Evolutionary conservation across 2,329 filamentous ascomycete species (phyloP).

Genomic region (Colletotrichum sidae): DNA sequence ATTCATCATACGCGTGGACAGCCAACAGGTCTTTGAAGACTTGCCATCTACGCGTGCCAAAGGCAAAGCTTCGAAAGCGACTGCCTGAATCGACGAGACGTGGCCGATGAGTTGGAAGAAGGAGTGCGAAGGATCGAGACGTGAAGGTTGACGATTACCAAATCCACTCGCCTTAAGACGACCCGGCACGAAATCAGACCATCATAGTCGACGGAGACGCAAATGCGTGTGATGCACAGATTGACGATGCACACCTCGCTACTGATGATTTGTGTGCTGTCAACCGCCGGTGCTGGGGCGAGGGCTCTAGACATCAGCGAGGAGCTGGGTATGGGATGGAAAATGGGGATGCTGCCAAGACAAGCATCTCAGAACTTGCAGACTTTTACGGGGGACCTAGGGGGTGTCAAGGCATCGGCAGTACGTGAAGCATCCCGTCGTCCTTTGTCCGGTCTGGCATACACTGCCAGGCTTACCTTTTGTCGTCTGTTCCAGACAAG

Average conservation of each 20-base stretch:
- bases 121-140: background rate
- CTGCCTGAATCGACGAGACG: background rate
- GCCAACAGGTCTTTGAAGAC: no score
- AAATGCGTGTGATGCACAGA: slow-evolving; percentile 7
- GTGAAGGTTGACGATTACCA: slow-evolving; percentile 11
- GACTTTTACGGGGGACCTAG: slow-evolving; percentile 54
- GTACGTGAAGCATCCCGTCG: slow-evolving; percentile 42
- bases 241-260: slow-evolving; percentile 1
- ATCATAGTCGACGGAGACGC: background rate
- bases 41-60: no score
- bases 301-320: slow-evolving; percentile 44
- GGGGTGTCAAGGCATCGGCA: slow-evolving; percentile 49
- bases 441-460: background rate
- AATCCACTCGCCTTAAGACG: no score
- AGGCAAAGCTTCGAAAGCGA: background rate
- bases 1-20: no score
- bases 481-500: background rate
- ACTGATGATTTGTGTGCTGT: slow-evolving; percentile 12
- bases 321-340: slow-evolving; percentile 49
- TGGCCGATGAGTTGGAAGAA: slow-evolving; percentile 4
- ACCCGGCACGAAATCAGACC: no score
- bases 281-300: slow-evolving; percentile 25
- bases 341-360: slow-evolving; percentile 50
- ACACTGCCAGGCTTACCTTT: background rate
- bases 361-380: slow-evolving; percentile 52